A percentile compares a stretch with the other conserved stretches of the same genome.
phyloP scores from a whole-genome alignment of 495 filamentous ascomycete species.

The Penicillium macrosclerotiorum region DNA sequence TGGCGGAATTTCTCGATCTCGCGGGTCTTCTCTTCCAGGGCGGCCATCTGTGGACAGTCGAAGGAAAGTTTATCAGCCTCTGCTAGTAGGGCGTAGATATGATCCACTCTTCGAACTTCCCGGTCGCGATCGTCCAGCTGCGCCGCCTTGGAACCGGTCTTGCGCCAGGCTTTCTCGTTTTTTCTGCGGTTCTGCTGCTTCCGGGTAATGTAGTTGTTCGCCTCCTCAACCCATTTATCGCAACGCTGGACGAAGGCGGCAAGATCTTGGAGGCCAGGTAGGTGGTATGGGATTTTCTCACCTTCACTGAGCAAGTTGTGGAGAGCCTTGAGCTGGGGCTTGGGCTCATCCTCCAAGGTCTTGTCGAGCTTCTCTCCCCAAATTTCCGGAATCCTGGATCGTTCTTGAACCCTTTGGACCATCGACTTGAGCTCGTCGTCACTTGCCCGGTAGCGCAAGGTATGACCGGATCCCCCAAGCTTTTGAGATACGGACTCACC shows the following conservation, averaged over 20 bases:
- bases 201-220: conserved; percentile 91
- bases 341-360: conserved; percentile 74
- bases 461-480: conserved; percentile 61
- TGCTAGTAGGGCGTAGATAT: conserved; percentile 79
- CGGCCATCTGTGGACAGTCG: conserved; percentile 88
- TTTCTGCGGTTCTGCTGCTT: conserved; percentile 99
- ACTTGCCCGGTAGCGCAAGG: conserved; percentile 69
- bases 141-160: conserved; percentile 67
- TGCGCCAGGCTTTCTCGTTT: conserved; percentile 90
- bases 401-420: conserved; percentile 78
- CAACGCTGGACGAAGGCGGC: conserved; percentile 89
- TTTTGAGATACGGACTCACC: conserved; percentile 58
- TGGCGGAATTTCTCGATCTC: conserved; percentile 85
- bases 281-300: conserved; percentile 93
- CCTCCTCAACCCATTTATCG: conserved; percentile 98
- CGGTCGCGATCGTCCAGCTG: conserved; percentile 88
- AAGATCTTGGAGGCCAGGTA: conserved; percentile 79
- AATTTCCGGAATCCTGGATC: conserved; percentile 77
- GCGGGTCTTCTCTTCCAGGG: conserved; percentile 81
- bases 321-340: conserved; percentile 81
- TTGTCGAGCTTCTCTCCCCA: conserved; percentile 92
- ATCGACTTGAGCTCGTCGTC: conserved; percentile 64
- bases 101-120: conserved; percentile 86
- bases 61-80: conserved; percentile 88
- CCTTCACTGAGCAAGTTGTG: conserved; percentile 86